phyloP scores from a whole-genome alignment of 1,139 yeast genomes.

The Hemisphaericaspora xylanilytica region DNA sequence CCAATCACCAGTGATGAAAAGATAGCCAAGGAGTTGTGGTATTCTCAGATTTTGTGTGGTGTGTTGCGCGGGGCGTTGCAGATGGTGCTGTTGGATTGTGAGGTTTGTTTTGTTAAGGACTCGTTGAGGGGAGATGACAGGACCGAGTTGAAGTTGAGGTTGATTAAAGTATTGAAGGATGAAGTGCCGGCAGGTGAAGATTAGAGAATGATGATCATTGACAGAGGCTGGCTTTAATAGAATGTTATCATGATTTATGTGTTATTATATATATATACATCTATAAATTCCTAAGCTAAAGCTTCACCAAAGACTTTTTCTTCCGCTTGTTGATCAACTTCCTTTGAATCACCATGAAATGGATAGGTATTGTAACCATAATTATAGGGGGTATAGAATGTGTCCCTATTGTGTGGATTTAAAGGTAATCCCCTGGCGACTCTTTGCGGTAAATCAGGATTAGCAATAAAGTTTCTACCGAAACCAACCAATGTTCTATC shows the following conservation, averaged over 20 bases:
- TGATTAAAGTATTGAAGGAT: constrained; percentile 75
- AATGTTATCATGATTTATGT: too few relatives aligned
- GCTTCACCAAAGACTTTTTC: constrained; percentile 12
- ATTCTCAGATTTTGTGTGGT: constrained; percentile 86
- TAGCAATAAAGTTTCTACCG: constrained; percentile 49
- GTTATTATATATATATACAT: not conserved
- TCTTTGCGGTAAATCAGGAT: constrained; percentile 53
- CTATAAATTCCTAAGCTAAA: constrained; percentile 5
- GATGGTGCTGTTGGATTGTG: constrained; percentile 94
- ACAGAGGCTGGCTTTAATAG: too few relatives aligned
- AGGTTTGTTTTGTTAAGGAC: constrained; percentile 77
- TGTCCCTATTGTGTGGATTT: constrained; percentile 26
- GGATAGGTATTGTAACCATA: constrained; percentile 28
- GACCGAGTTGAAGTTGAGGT: constrained; percentile 75
- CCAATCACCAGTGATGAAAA: constrained; percentile 63
- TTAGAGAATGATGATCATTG: too few relatives aligned
- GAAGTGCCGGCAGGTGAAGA: constrained; percentile 98
- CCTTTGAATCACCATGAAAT: constrained; percentile 9
- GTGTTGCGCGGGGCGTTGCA: constrained; percentile 88
- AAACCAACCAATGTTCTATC: constrained; percentile 44
- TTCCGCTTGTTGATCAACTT: constrained; percentile 16
- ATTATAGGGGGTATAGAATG: constrained; percentile 22
- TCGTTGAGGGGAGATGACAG: constrained; percentile 76
- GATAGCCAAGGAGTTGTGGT: constrained; percentile 80
- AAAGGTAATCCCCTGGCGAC: constrained; percentile 41